Evolutionary conservation across 306 rosid species (phyloP), one percentile per base, ranked within the genome.

Genomic region (Acacia melanoxylon): DNA sequence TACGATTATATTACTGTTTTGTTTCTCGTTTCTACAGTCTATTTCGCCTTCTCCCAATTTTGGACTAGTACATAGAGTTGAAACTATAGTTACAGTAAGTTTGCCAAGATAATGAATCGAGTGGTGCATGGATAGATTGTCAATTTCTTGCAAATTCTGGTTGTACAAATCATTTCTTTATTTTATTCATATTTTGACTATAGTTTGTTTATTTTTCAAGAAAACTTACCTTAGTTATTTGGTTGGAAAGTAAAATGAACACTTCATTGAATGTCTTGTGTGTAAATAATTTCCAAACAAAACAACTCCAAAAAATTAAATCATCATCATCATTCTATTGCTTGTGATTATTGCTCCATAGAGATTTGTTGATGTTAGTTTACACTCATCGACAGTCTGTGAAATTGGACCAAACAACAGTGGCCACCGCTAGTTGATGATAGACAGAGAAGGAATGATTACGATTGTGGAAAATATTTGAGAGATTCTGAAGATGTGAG

Each of bases 381-480:
- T 46, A 37, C 35, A 72, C 82, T 27, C 29, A 12, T 67, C 25
- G 58, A 68, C 56, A 56, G 67, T 24, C 1, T 58, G 37, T 4
- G 62, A 80, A 72, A n/a, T 81, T 81, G 75, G 88, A 85, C 79
- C 75, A 44, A 44, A 25, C 5, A 72, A 83, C 48, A 81, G 84
- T 79, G 25, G 6, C 61, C 41, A 19, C 73, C 88, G 82, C 79
- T 44, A 75, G 63, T 29, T 73, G 70, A 5, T n/a, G 45, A 31
- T n/a, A 59, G 45, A 25, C 17, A 68, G 63, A 40, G 24, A 29
- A 22, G 40, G 25, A 65, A 77, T 85, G 27, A 74, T 84, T 78
- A 33, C 7, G 48, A 41, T 62, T 84, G 68, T 80, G 81, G 76
- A 76, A 83, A 70, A 86, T 83, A 79, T 46, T 6, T 17, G 49